Base-by-base conservation (phyloP, 495 filamentous ascomycete genomes). In the Darksidea phi region DNA sequence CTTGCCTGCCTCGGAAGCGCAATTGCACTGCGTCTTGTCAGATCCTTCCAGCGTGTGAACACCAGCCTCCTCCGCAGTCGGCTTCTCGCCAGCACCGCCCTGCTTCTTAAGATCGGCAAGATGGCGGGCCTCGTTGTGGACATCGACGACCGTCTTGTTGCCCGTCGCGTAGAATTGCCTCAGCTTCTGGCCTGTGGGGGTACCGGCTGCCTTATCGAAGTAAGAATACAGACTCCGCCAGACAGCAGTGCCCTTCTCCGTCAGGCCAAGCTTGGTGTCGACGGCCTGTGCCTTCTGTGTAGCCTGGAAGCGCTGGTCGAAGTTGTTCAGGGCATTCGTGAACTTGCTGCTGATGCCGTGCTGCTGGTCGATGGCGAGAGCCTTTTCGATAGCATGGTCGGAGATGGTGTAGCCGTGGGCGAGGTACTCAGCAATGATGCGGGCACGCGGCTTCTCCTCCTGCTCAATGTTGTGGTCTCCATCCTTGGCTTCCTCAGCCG, bases 401-500 rank as follows among this genome's bases (percentile, higher is more conserved):
- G 88, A 89, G 66, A 98, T 76, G 18, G 82, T 79, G 74, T 98
- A 98, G 64, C 94, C 94, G 67, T 96, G 89, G 4, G 92, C 92
- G 25, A 98, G 86, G 72, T 96, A 95, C 77, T 98, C 94, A 61
- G 94, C 94, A 24, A 97, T 64, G 69, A 98, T 95, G 68, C 95
- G 91, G 18, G 87, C 82, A 69, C 89, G 86, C 0, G 94, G 94
- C 79, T 97, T 97, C 75, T 96, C 90, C 71, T 98, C 94, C 70
- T 97, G 94, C 2, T 85, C 82, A 69, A 96, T 80, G 57, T 91
- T 82, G 63, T 88, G 80, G 48, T 77, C 67, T 59, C 77, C 73
- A 5, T 76, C 70, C 26, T 83, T 77, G 45, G 77, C 76, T 57
- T 67, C 53, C n/a, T 64, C 66, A 12, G 57, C 58, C 10, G 57